A percentile compares a stretch with the other conserved stretches of the same genome.
Conservation (phyloP, 2,329 filamentous ascomycete species). For the Colletotrichum tropicale region DNA sequence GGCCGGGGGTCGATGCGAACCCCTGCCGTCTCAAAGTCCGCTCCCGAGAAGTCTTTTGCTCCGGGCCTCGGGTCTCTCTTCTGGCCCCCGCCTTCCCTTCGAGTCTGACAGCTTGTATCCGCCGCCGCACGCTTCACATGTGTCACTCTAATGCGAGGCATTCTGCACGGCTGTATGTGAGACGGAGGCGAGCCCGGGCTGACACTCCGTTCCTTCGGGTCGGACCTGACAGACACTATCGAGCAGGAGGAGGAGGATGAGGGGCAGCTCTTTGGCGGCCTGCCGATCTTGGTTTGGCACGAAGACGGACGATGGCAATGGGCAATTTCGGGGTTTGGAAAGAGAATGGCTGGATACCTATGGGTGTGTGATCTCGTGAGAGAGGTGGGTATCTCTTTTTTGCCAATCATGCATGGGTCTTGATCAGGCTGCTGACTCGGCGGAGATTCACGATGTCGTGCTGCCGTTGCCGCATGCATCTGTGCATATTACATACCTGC, state of each 20-base stretch:
- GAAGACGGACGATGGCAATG: background rate
- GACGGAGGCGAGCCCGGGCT: background rate
- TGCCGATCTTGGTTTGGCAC: background rate
- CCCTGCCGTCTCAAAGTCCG: slow-evolving; percentile 3
- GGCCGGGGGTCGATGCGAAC: background rate
- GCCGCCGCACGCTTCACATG: background rate
- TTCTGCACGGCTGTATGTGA: background rate
- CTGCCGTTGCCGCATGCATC: background rate
- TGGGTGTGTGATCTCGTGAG: background rate
- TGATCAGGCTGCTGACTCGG: slow-evolving; percentile 5
- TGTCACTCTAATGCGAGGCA: background rate
- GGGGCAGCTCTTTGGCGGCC: background rate
- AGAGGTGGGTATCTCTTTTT: background rate
- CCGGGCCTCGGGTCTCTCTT: background rate
- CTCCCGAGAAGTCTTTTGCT: background rate
- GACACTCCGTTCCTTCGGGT: background rate
- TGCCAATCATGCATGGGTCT: background rate
- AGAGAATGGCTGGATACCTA: background rate
- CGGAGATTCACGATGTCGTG: slow-evolving; percentile 20
- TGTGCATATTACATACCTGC: background rate
- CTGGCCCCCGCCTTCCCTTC: background rate
- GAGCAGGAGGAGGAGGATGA: background rate
- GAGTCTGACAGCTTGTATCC: background rate
- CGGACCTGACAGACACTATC: background rate
- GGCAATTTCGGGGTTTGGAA: background rate